Base-by-base conservation (phyloP, 2,329 filamentous ascomycete genomes). In the Clarireedia monteithiana region DNA sequence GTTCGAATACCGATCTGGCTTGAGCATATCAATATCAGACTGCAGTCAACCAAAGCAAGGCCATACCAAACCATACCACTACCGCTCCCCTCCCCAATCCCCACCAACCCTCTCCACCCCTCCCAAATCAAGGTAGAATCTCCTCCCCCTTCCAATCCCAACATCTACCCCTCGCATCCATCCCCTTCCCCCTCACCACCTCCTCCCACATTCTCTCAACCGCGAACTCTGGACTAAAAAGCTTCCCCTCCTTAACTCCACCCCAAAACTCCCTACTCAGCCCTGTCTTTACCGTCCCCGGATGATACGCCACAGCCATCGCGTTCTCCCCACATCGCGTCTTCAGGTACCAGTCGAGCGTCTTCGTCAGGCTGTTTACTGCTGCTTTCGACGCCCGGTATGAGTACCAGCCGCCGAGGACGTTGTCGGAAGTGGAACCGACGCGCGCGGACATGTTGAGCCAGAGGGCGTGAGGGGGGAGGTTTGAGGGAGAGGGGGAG, bases 391-490 rank as follows among this genome's bases (percentile, higher is more conserved):
- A 85, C 6, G 85, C 81, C 14, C 89, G 83, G 70, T 94, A 94
- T 55, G 79, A 83, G 69, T 90, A 95, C 89, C 89, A 94, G 0
- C 89, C 89, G 2, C 89, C 89, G 0, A 84, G 74, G 2, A 72
- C 67, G 65, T 95, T 92, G 64, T 92, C 88, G 0, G 78, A 74
- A 23, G 86, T 86, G 34, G 81, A 86, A 9, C 89, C 89, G 0
- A 95, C 86, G 45, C 89, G 82, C 2, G 89, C 89, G 5, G 86
- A 85, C 83, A 91, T 87, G 66, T 81, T 81, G n/a, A 86, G 78
- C 76, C 85, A 88, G 2, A 84, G 79, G 0, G 88, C 82, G 54
- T 80, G 75, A 0, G 63, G 56, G 0, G 78, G 75, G 2, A 86
- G 73, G 0, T 73, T 66, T 44, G 27, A 14, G 6, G 20, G 68